Evolutionary conservation across 108 stramenopile genomes (phyloP).

Genomic region (Conticribra guillardii): DNA sequence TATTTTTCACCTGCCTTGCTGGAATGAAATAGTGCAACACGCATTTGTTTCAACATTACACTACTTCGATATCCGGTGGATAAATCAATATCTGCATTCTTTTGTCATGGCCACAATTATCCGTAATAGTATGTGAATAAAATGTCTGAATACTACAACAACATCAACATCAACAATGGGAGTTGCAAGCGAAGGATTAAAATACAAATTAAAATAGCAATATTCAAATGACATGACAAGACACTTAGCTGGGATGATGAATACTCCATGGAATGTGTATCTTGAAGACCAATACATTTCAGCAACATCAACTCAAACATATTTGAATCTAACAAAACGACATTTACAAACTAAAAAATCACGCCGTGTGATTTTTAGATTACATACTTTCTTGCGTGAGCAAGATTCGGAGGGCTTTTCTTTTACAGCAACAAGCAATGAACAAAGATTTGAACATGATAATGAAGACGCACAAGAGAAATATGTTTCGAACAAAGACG

Average conservation of each 20-base stretch:
- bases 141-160: neutral
- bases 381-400: neutral
- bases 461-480: neutral
- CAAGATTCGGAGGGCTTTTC: neutral
- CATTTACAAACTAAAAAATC: neutral
- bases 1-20: neutral
- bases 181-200: neutral
- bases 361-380: neutral
- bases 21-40: neutral
- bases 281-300: neutral
- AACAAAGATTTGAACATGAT: neutral
- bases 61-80: neutral
- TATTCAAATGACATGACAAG: neutral
- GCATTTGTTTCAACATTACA: neutral
- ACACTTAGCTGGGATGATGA: neutral
- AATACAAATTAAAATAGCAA: neutral
- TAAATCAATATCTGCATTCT: neutral
- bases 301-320: neutral
- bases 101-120: neutral
- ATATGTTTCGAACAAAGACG: neutral
- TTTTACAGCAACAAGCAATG: neutral
- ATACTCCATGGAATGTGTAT: neutral
- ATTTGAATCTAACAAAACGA: neutral
- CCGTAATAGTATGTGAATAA: neutral
- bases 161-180: neutral